Conservation (phyloP, 768 basidiomycete species). For the Russula compacta region DNA sequence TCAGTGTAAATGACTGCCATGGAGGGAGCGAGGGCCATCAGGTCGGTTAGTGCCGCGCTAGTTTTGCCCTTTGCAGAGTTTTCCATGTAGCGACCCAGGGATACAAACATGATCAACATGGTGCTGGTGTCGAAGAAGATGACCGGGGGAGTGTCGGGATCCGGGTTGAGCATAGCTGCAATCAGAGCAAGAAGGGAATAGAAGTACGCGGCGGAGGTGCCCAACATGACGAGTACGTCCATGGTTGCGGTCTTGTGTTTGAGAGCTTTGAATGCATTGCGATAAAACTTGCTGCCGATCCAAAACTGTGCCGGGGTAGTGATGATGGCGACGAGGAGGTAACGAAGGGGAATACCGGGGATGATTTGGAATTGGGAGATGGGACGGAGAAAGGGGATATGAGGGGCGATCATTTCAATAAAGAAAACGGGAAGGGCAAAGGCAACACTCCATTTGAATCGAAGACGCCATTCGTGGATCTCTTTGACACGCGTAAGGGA, state of each 20-base stretch:
- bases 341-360: slow-evolving; percentile 70
- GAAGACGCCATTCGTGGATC: slow-evolving; percentile 78
- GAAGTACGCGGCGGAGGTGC: slow-evolving; percentile 87
- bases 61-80: slow-evolving; percentile 97
- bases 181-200: slow-evolving; percentile 76
- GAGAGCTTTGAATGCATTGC: slow-evolving; percentile 82
- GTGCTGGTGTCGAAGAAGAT: slow-evolving; percentile 98
- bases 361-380: slow-evolving; percentile 45
- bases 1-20: slow-evolving; percentile 96
- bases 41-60: slow-evolving; percentile 89
- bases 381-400: slow-evolving; percentile 48
- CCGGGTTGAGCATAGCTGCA: slow-evolving; percentile 51
- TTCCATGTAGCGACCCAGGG: slow-evolving; percentile 90
- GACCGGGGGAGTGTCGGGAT: slow-evolving; percentile 66
- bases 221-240: slow-evolving; percentile 95
- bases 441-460: slow-evolving; percentile 60
- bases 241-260: slow-evolving; percentile 89
- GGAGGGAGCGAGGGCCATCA: slow-evolving; percentile 90
- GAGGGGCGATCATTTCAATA: slow-evolving; percentile 75
- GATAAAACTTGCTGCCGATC: slow-evolving; percentile 82
- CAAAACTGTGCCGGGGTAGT: slow-evolving; percentile 92
- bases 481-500: slow-evolving; percentile 87
- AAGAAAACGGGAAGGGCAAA: slow-evolving; percentile 96
- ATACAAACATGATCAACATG: slow-evolving; percentile 97
- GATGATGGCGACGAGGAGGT: slow-evolving; percentile 62